These are phyloP conservation scores for Trebouxia gelatinosa DNA, from an alignment of 163 green algal species.

Conservation along the genomic window DNA sequence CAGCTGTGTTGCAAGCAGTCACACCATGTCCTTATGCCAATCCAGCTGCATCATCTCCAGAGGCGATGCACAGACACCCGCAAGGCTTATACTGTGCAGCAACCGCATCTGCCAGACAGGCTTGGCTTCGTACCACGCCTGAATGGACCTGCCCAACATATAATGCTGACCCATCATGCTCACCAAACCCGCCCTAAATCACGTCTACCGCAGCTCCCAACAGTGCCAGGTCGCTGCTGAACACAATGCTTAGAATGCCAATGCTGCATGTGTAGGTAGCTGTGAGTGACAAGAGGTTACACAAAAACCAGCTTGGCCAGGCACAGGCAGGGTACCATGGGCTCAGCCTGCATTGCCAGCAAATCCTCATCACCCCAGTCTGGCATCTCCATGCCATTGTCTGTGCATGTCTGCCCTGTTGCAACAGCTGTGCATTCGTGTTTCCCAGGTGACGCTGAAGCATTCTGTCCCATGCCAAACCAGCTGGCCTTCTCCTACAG, in stretches of 20 bases:
- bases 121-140: too few species aligned
- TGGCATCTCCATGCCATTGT: constrained; percentile 10
- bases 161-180: too few species aligned
- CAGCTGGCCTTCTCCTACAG: background rate
- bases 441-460: too few species aligned
- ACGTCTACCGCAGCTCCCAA: background rate
- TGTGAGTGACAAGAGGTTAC: background rate
- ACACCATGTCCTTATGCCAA: background rate
- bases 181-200: too few species aligned
- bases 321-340: constrained; percentile 18
- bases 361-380: constrained; percentile 48
- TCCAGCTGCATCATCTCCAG: background rate
- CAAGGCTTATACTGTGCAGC: too few species aligned
- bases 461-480: constrained; percentile 8
- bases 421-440: too few species aligned
- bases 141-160: too few species aligned
- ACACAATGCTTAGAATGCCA: background rate
- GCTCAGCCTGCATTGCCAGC: constrained; percentile 33
- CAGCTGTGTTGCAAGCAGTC: too few species aligned
- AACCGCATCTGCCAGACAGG: too few species aligned
- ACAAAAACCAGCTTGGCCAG: background rate
- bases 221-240: background rate
- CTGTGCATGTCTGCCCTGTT: background rate
- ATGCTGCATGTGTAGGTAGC: background rate
- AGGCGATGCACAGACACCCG: too few species aligned